Evolutionary conservation across 2,329 filamentous ascomycete genomes (phyloP).

Genomic region (Fusarium nematophilum): DNA sequence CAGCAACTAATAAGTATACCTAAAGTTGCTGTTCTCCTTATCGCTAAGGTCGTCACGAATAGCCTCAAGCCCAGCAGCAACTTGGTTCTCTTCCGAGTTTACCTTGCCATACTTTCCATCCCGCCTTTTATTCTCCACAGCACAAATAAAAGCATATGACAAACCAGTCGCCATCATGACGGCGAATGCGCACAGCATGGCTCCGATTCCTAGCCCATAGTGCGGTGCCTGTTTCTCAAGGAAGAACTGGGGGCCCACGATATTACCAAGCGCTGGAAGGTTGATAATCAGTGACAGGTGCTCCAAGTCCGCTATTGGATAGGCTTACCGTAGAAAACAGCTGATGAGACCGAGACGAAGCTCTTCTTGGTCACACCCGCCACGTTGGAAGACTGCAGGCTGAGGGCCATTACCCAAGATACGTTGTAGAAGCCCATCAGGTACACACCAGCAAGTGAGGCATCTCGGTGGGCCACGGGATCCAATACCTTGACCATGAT

Average conservation of each 20-base stretch:
- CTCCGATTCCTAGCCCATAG: constrained; percentile 43
- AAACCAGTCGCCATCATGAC: constrained; percentile 38
- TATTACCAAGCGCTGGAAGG: constrained; percentile 44
- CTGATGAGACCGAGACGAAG: constrained; percentile 45
- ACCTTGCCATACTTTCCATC: constrained; percentile 23
- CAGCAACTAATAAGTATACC: not conserved
- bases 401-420: constrained; percentile 44
- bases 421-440: constrained; percentile 51
- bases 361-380: constrained; percentile 48
- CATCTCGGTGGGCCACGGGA: constrained; percentile 27
- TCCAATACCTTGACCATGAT: constrained; percentile 44
- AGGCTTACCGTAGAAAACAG: constrained; percentile 41
- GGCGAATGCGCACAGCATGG: constrained; percentile 44
- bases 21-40: not conserved
- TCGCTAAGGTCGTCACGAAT: not conserved
- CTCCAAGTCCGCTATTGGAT: fast-evolving
- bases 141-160: constrained; percentile 35
- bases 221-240: constrained; percentile 41
- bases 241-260: constrained; percentile 47
- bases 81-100: not conserved
- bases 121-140: constrained; percentile 38
- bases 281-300: not conserved
- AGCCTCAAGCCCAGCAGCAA: not conserved
- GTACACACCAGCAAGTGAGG: constrained; percentile 46
- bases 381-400: constrained; percentile 46